Percentiles rank a stretch among this genome's conserved stretches.
phyloP scores from a whole-genome alignment of 2,329 filamentous ascomycete genomes.

The Sporothrix inflata region DNA sequence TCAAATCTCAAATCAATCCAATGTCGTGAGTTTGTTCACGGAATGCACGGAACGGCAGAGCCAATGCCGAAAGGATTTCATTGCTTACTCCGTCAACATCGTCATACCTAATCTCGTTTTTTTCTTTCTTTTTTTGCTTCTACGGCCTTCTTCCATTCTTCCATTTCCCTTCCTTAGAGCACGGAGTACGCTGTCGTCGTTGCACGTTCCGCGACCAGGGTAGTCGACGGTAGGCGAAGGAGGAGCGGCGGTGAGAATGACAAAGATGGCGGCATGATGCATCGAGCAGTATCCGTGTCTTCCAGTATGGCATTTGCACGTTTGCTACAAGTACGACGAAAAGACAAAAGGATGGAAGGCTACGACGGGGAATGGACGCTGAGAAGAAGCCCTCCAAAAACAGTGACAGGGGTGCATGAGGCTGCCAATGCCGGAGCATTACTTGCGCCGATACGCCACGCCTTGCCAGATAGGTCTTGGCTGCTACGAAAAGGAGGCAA shows the following conservation, averaged over 20 bases:
- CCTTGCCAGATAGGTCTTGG: background rate
- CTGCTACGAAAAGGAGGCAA: background rate
- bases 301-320: background rate
- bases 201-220: background rate
- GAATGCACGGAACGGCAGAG: background rate
- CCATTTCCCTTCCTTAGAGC: background rate
- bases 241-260: background rate
- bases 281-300: too few species aligned
- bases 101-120: background rate
- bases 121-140: background rate
- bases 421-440: constrained; percentile 5
- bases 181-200: background rate
- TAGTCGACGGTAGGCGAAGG: too few species aligned
- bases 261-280: background rate
- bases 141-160: background rate
- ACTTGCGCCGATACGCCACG: constrained; percentile 4
- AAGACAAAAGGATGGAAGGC: background rate
- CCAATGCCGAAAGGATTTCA: background rate
- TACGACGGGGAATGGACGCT: background rate
- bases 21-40: background rate
- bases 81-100: background rate
- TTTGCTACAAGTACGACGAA: too few species aligned
- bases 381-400: background rate
- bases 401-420: background rate
- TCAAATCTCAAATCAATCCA: background rate